Evolutionary conservation across 371 early-diverging fungal species (phyloP), one percentile per base, ranked within the genome.

Genomic region (Mortierella sp.): DNA sequence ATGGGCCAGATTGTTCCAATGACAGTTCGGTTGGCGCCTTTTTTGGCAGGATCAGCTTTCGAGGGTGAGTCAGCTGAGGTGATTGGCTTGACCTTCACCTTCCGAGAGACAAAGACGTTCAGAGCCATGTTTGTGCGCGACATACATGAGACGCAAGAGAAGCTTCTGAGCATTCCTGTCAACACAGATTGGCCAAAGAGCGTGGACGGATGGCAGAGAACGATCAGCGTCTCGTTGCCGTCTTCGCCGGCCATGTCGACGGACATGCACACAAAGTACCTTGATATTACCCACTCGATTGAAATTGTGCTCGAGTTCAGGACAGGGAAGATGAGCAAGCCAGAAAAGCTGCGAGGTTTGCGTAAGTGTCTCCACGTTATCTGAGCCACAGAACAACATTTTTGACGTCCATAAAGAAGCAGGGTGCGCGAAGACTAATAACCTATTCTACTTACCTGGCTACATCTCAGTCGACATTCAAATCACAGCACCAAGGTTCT

Each of bases 71-170:
- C 50, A 28, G 47, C 49, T 14, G 2, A 28, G 23, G 51, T 62
- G 27, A 19, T n/a, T 3, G 21, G 41, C 28, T 60, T 61, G 23
- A 56, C 12, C 4, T 68, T 68, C 27, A 56, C 50, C 15, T 30
- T 68, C 15, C 50, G 56, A n/a, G 69, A 68, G 41, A 55, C 39
- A 56, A 60, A 62, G 53, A 52, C 48, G 19, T 70, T 51, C 34
- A 21, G 58, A 27, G 70, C 63, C 24, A 48, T 23, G 51, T 68
- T 60, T 44, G 69, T 68, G 7, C 30, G 27, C 2, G 70, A 61
- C 6, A 48, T 17, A 24, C 49, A 37, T 23, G 58, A 62, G 43
- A 57, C 46, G 30, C n/a, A 44, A 4, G 57, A 46, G 32, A 62
- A 53, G 48, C 39, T 70, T 27, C 26, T 68, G 42, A 19, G 46